These are phyloP conservation scores for Fraxinus sp. DNA, from an alignment of 305 asterid species.

Conservation along the genomic window DNA sequence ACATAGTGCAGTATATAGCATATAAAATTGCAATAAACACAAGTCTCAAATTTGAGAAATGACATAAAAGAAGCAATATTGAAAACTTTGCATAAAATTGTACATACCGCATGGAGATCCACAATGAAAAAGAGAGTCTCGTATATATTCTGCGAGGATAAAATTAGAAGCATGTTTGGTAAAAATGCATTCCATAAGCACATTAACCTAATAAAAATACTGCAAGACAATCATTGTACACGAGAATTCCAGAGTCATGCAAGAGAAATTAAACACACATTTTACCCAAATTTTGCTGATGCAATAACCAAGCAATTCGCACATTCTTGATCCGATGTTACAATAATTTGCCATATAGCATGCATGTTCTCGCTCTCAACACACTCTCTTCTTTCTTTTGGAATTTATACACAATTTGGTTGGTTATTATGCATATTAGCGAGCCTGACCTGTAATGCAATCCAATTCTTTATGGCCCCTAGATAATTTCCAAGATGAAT, in stretches of 20 bases:
- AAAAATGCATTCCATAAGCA: not conserved
- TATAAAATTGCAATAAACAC: not conserved
- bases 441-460: slow-evolving; percentile 69
- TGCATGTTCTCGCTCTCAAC: not conserved
- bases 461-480: slow-evolving; percentile 94
- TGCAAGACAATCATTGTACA: not conserved
- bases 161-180: slow-evolving; percentile 18
- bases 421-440: not conserved
- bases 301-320: slow-evolving; percentile 16
- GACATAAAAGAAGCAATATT: not conserved
- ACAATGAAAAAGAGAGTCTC: slow-evolving; percentile 93
- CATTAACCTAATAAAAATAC: not conserved
- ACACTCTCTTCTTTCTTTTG: not conserved
- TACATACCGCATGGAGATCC: slow-evolving; percentile 98
- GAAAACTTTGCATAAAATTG: slow-evolving; percentile 21
- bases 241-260: slow-evolving; percentile 12
- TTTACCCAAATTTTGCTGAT: not conserved
- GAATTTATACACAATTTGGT: not conserved
- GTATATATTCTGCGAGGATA: slow-evolving; percentile 68
- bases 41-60: not conserved
- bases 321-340: slow-evolving; percentile 8
- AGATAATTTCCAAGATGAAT: slow-evolving; percentile 92
- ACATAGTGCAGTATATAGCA: not conserved
- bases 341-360: slow-evolving; percentile 18
- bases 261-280: slow-evolving; percentile 1